Conservation (phyloP, 164 flowering plant genomes). For the Annona squamosa region DNA sequence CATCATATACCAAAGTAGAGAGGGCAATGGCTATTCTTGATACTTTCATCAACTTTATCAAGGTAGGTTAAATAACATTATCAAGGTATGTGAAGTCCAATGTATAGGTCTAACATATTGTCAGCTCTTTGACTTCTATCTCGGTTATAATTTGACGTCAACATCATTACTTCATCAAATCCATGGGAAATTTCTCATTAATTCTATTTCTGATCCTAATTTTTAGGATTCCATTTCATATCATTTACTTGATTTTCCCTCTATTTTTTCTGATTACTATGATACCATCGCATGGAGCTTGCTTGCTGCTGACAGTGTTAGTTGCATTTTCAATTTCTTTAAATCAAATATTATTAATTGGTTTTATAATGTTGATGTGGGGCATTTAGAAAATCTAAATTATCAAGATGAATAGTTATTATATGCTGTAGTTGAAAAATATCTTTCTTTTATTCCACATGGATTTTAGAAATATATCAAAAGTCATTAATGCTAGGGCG, state of each 20-base stretch:
- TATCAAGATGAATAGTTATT: too few relatives aligned
- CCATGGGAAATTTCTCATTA: background rate
- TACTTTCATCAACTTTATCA: conserved; percentile 70
- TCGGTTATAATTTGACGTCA: background rate
- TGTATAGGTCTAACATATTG: conserved; percentile 2
- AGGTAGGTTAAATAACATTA: conserved; percentile 61
- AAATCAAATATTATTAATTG: too few relatives aligned
- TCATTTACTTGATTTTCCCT: background rate
- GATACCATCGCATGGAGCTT: background rate
- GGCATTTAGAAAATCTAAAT: too few relatives aligned
- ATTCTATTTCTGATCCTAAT: background rate
- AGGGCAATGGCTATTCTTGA: conserved; percentile 74
- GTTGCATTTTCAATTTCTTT: background rate
- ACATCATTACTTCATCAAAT: background rate
- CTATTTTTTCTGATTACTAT: background rate
- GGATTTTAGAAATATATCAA: too few relatives aligned
- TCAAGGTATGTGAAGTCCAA: conserved; percentile 45
- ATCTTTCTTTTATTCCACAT: too few relatives aligned
- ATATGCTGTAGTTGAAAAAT: too few relatives aligned
- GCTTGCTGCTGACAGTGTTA: background rate
- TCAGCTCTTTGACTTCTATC: background rate
- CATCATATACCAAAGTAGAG: conserved; percentile 60
- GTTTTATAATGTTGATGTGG: too few relatives aligned
- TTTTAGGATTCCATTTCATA: background rate
- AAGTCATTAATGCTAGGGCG: too few relatives aligned